Conservation (phyloP, 2,329 filamentous ascomycete species). For the Ascochyta rabiei region DNA sequence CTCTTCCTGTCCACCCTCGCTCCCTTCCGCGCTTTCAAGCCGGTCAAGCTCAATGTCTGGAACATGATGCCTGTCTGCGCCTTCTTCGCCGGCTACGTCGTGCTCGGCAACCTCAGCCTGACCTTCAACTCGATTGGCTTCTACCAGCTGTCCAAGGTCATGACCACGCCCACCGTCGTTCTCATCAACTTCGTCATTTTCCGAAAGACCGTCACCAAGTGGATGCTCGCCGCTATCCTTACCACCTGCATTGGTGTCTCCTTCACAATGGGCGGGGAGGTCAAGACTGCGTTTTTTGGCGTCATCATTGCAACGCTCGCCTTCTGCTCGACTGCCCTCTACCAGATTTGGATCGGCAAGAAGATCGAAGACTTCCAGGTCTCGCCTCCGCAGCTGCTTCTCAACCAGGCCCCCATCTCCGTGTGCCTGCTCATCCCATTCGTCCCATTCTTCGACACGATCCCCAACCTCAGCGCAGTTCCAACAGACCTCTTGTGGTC, state of each 20-base stretch:
- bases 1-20: conserved; percentile 51
- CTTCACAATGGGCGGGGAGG: conserved; percentile 51
- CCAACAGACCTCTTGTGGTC: conserved; percentile 50
- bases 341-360: conserved; percentile 58
- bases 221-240: conserved; percentile 51
- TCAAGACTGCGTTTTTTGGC: conserved; percentile 50
- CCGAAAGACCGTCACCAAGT: conserved; percentile 50
- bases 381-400: conserved; percentile 52
- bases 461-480: conserved; percentile 46
- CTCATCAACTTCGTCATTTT: conserved; percentile 54
- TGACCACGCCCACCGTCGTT: conserved; percentile 56
- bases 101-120: conserved; percentile 54
- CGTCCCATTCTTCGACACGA: conserved; percentile 52
- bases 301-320: conserved; percentile 52
- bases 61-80: conserved; percentile 54
- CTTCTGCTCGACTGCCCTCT: conserved; percentile 54
- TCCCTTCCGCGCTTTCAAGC: conserved; percentile 54
- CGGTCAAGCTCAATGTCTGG: conserved; percentile 51
- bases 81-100: conserved; percentile 56
- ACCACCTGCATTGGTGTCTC: conserved; percentile 53
- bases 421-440: conserved; percentile 53
- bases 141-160: conserved; percentile 57
- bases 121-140: conserved; percentile 56
- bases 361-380: conserved; percentile 56
- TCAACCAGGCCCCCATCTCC: conserved; percentile 55